These are phyloP conservation scores for Skeletonema marinoi DNA, from an alignment of 108 stramenopile species.

Conservation along the genomic window DNA sequence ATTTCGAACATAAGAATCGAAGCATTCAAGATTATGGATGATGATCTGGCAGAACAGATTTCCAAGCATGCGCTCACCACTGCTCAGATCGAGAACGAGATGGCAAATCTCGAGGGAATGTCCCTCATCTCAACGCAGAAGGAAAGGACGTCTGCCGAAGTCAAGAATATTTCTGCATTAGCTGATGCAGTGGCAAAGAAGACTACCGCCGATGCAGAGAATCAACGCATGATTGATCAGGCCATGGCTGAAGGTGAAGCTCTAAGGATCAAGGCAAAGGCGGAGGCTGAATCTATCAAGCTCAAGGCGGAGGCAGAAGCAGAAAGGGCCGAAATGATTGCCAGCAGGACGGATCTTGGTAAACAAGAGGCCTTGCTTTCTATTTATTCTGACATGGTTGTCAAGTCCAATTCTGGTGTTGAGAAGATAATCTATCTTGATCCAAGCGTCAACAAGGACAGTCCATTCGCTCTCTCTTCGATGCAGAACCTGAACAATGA, in stretches of 20 bases:
- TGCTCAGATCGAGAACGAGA: conserved; percentile 42
- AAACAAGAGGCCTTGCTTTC: conserved; percentile 23
- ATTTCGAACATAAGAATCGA: conserved; percentile 46
- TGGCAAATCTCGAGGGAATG: conserved; percentile 40
- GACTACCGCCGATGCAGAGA: conserved; percentile 31
- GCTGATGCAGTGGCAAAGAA: conserved; percentile 23
- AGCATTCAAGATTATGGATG: conserved; percentile 51
- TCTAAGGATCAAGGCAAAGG: too few species aligned
- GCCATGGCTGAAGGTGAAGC: too few species aligned
- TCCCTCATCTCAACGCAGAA: conserved; percentile 25
- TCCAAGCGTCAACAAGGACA: too few species aligned
- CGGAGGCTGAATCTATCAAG: too few species aligned
- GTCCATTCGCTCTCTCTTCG: too few species aligned
- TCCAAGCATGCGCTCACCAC: conserved; percentile 40
- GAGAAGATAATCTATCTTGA: too few species aligned
- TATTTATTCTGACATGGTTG: conserved; percentile 44
- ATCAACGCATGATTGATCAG: conserved; percentile 3
- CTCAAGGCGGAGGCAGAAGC: too few species aligned
- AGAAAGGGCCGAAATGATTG: conserved; percentile 8
- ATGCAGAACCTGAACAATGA: too few species aligned
- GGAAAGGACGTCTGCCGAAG: conserved; percentile 37
- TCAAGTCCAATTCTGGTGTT: conserved; percentile 18
- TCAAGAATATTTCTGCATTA: conserved; percentile 27
- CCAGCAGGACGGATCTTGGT: conserved; percentile 29
- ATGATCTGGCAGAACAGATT: conserved; percentile 38